A percentile compares a stretch with the other conserved stretches of the same genome.
These are phyloP conservation scores for Nemania sp. DNA, from an alignment of 2,329 filamentous ascomycete genomes.

Conservation along the genomic window DNA sequence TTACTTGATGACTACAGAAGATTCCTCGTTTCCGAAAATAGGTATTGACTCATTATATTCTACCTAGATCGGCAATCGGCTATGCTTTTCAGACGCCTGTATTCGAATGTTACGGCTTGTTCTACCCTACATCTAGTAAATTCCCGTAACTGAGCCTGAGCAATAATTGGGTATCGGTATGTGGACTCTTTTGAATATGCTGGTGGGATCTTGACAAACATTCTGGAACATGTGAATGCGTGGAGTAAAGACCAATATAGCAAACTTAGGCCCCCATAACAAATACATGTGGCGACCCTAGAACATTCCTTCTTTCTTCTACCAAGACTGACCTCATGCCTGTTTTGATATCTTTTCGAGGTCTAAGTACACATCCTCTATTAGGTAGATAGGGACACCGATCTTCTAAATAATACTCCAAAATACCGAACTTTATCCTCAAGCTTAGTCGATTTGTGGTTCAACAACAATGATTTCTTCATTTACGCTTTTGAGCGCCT, in stretches of 20 bases:
- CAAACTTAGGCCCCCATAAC: neutral
- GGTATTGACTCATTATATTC: neutral
- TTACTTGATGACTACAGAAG: neutral
- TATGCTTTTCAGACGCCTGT: neutral
- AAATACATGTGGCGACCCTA: neutral
- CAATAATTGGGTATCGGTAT: neutral
- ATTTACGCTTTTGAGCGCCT: neutral
- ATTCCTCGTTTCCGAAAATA: neutral
- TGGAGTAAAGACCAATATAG: slow-evolving; percentile 13
- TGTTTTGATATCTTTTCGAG: neutral
- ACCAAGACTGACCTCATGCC: neutral
- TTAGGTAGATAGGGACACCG: neutral
- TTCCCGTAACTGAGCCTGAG: neutral
- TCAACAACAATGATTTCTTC: slow-evolving; percentile 18
- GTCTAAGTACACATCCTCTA: neutral
- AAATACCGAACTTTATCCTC: slow-evolving; percentile 4
- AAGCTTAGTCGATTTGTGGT: neutral
- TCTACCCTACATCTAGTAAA: neutral
- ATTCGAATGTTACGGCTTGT: neutral
- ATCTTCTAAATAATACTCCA: neutral
- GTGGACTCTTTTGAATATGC: neutral
- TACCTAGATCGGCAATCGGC: neutral
- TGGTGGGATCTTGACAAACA: neutral
- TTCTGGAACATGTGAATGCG: neutral
- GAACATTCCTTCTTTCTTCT: neutral